Evolutionary conservation across 2,329 filamentous ascomycete genomes (phyloP), one percentile per base, ranked within the genome.

Genomic region (Cladophialophora chaetospira): DNA sequence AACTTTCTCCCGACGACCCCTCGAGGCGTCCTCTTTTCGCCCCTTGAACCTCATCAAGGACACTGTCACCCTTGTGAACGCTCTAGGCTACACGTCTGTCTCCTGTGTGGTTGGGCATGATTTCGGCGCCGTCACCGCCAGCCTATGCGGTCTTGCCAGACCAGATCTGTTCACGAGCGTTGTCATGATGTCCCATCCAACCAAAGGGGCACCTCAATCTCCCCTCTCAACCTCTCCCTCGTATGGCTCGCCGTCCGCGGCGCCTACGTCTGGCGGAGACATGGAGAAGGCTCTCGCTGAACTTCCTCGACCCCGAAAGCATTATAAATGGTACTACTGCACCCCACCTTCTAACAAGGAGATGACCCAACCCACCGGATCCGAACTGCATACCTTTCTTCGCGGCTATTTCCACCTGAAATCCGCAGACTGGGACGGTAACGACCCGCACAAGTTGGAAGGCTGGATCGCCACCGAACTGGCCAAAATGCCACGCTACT

Each of bases 391-490:
- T n/a, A 69, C 70, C 1, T 88, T 88, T 59, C 73, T 88, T 1
- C 78, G 85, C 8, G 85, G 86, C 2, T 89, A 88, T 66, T 83
- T 88, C 61, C 80, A 88, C 65, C 75, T 89, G 45, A 89, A 89
- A 68, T 85, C 82, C 51, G 85, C 81, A 4, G 79, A 81, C 53
- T 88, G 82, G 82, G 65, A 70, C 3, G 73, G 75, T 3, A 85
- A 85, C 63, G 65, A 76, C 1, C 83, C 85, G 0, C 72, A 74
- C 26, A 77, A 82, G 0, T 72, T 88, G 4, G 61, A 72, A 10
- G 73, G 70, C 2, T 88, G 84, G 84, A 77, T 71, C 1, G 85
- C 84, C 0, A 67, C 73, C 10, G 80, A 85, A 42, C 68, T 89
- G 1, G 77, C 76, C 1, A 75, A 80, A 56, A 79, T 89, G 76